Percentiles rank a stretch among this genome's conserved stretches.
phyloP scores from a whole-genome alignment of 2,329 filamentous ascomycete species.

The Fusarium sp. region DNA sequence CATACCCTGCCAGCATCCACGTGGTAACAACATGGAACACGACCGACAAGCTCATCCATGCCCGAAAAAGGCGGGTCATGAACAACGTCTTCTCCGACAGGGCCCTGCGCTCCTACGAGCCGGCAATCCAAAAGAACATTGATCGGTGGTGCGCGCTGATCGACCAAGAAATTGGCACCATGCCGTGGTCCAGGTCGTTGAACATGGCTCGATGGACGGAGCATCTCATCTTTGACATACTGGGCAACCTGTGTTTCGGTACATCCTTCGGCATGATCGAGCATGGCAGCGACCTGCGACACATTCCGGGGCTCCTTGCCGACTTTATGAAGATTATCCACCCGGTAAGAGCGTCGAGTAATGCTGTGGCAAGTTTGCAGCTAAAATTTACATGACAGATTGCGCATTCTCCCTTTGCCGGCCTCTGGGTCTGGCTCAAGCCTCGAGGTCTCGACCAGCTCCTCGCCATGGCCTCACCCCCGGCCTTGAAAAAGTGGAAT shows the following conservation, averaged over 20 bases:
- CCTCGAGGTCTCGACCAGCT: slow-evolving; percentile 36
- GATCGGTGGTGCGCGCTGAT: slow-evolving; percentile 29
- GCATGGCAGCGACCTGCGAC: slow-evolving; percentile 20
- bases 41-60: slow-evolving; percentile 28
- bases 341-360: slow-evolving; percentile 4
- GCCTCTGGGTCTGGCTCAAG: slow-evolving; percentile 41
- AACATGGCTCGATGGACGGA: slow-evolving; percentile 37
- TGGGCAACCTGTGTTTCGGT: slow-evolving; percentile 37
- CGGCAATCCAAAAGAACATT: slow-evolving; percentile 22
- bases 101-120: slow-evolving; percentile 24
- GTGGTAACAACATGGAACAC: slow-evolving; percentile 35
- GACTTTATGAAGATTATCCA: slow-evolving; percentile 23
- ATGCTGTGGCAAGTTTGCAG: accelerated
- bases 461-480: slow-evolving; percentile 26
- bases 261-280: slow-evolving; percentile 37
- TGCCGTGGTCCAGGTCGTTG: slow-evolving; percentile 9
- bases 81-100: slow-evolving; percentile 34
- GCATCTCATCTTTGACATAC: slow-evolving; percentile 35
- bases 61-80: slow-evolving; percentile 33
- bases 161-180: slow-evolving; percentile 13
- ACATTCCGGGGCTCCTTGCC: slow-evolving; percentile 28
- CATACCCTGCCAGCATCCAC: slow-evolving; percentile 24
- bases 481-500: slow-evolving; percentile 32
- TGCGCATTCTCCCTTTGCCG: slow-evolving; percentile 33
- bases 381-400: slow-evolving; percentile 11